Percentiles rank a stretch among this genome's conserved stretches.
Evolutionary conservation across 371 early-diverging fungal species (phyloP).

Genomic region (Chytridiales sp.): DNA sequence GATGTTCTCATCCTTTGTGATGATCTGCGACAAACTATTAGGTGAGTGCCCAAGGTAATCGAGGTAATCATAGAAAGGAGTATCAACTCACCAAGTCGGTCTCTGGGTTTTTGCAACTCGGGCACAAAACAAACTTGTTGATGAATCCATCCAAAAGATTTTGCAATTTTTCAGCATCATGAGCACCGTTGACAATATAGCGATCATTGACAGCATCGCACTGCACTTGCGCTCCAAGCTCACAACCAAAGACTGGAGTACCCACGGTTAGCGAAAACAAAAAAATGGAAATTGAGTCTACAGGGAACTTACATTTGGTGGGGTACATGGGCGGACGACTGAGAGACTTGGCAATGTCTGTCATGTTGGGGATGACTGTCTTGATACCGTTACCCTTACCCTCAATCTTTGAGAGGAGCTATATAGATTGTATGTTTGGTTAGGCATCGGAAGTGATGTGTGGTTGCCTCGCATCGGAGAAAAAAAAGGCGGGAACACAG

Average conservation of each 20-base stretch:
- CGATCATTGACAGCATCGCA: constrained; percentile 87
- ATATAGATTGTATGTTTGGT: no score
- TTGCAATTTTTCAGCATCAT: constrained; percentile 90
- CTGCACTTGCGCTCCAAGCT: constrained; percentile 94
- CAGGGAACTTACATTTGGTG: constrained; percentile 31
- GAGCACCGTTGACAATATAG: constrained; percentile 97
- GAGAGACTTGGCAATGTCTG: constrained; percentile 91
- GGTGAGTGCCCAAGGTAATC: neutral
- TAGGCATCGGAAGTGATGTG: no score
- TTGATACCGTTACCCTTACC: constrained; percentile 99
- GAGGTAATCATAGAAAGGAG: constrained; percentile 2
- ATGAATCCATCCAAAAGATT: constrained; percentile 92
- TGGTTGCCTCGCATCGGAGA: neutral
- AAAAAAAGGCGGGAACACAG: no score
- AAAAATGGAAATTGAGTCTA: constrained; percentile 1
- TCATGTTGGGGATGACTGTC: constrained; percentile 98
- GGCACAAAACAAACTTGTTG: constrained; percentile 95
- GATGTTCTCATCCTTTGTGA: constrained; percentile 72
- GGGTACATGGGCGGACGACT: constrained; percentile 82
- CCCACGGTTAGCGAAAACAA: neutral
- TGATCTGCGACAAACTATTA: constrained; percentile 39
- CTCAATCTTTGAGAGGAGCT: constrained; percentile 88
- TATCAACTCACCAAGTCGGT: constrained; percentile 75
- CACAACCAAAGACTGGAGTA: constrained; percentile 80
- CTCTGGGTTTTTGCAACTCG: constrained; percentile 96